Evolutionary conservation across 257 asterid genomes (phyloP), one percentile per base, ranked within the genome.

Genomic region (Solanum gracilifrons): DNA sequence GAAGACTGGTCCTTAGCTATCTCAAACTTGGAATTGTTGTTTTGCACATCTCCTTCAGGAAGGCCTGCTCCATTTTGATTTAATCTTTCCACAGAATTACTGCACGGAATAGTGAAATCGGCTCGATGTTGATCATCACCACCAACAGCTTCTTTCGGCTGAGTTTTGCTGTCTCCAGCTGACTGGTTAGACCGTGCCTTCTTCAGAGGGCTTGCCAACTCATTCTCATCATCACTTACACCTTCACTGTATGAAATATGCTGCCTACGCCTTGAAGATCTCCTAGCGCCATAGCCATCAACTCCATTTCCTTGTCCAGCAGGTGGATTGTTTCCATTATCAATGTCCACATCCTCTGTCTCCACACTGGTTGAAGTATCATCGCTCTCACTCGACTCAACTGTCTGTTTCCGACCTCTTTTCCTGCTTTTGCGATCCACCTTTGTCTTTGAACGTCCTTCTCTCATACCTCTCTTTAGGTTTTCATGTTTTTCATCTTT

Each of bases 241-340:
- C 80, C 91, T 90, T 95, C 98, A 33, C 86, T 88, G 90, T 95
- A 94, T 68, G 92, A 88, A 69, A 96, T 89, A 86, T 90, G 79
- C 85, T 93, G 95, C 91, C 94, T 92, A 80, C 84, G 92, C 46
- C 96, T 95, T 88, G 93, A 86, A 58, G 98, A 96, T 91, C 97
- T 93, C 55, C 95, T 93, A 18, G 91, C 86, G 41, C n/a, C 37
- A 46, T 69, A 66, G 86, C 86, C 55, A 82, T 90, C 79, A 85
- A 88, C 71, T 82, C 92, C 95, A 90, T 91, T 89, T 73, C 86
- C 87, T 86, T 87, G 72, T 66, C 69, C 87, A 33, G 87, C 88
- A 21, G 91, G 89, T 84, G 69, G 48, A 87, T 85, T 82, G 48
- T 85, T 85, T 64, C 62, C 80, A 88, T 55, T 91, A 33, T 84